These are phyloP conservation scores for Lichenothelia convexa DNA, from an alignment of 495 filamentous ascomycete genomes.

Conservation along the genomic window DNA sequence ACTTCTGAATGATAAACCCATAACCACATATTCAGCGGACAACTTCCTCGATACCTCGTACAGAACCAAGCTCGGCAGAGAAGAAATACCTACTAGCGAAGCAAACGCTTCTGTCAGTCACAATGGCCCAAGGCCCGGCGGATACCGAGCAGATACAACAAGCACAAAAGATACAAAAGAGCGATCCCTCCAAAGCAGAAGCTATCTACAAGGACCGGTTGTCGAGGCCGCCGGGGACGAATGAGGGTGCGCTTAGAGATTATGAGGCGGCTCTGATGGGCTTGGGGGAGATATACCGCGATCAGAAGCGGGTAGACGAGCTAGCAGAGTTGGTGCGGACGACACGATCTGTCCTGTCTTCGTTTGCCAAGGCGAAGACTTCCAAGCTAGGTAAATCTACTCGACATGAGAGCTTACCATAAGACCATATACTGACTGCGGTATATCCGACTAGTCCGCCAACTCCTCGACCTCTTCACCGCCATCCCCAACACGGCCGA, in stretches of 20 bases:
- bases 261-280: constrained; percentile 73
- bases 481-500: constrained; percentile 84
- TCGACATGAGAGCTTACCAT: constrained; percentile 4
- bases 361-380: constrained; percentile 97
- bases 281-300: constrained; percentile 79
- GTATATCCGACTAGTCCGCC: constrained; percentile 49
- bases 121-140: constrained; percentile 33
- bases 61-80: no score
- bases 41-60: no score
- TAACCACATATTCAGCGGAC: no score
- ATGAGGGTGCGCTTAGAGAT: constrained; percentile 66
- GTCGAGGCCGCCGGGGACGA: constrained; percentile 62
- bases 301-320: constrained; percentile 61
- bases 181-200: constrained; percentile 63
- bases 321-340: constrained; percentile 81
- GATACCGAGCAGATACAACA: constrained; percentile 46
- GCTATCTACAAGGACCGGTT: constrained; percentile 74
- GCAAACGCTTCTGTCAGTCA: no score
- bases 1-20: no score
- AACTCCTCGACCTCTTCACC: constrained; percentile 89
- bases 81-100: no score
- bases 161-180: constrained; percentile 66
- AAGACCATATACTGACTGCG: neutral
- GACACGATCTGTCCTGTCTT: constrained; percentile 77
- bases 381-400: constrained; percentile 70